A percentile compares a stretch with the other conserved stretches of the same genome.
Conservation (phyloP, 192 early-diverging fungal species). For the Martensiomyces pterosporus region DNA sequence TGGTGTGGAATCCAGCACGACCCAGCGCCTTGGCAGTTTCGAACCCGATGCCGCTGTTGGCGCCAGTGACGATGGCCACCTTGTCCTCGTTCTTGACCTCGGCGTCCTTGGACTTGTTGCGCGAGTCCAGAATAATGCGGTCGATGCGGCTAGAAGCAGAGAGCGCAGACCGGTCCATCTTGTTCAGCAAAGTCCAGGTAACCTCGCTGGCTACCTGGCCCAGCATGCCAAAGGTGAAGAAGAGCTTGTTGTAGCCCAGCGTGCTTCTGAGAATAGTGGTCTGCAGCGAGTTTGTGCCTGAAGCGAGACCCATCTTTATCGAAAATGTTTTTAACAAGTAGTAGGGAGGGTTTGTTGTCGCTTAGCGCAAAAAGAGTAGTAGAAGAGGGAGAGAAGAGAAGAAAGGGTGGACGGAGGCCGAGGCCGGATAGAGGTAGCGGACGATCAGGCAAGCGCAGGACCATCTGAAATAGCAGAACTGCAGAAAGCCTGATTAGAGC, state of each 20-base stretch:
- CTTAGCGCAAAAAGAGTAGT: too few relatives aligned
- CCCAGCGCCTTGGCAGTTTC: slow-evolving; percentile 51
- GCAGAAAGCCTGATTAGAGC: too few relatives aligned
- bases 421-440: too few relatives aligned
- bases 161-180: slow-evolving; percentile 1
- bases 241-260: slow-evolving; percentile 3
- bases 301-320: slow-evolving; percentile 5
- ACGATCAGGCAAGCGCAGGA: too few relatives aligned
- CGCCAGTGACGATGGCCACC: slow-evolving; percentile 39
- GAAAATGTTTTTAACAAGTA: too few relatives aligned
- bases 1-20: slow-evolving; percentile 38
- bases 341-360: too few relatives aligned
- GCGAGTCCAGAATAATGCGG: neutral
- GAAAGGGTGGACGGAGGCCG: too few relatives aligned
- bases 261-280: neutral
- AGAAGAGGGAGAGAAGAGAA: too few relatives aligned
- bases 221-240: neutral
- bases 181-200: neutral
- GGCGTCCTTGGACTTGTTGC: neutral
- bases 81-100: slow-evolving; percentile 6
- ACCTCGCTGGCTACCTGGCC: neutral
- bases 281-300: slow-evolving; percentile 10
- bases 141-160: slow-evolving; percentile 3
- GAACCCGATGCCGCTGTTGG: slow-evolving; percentile 53
- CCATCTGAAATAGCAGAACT: too few relatives aligned